phyloP scores from a whole-genome alignment of 495 filamentous ascomycete species.

The Hypoxylon intermedium region DNA sequence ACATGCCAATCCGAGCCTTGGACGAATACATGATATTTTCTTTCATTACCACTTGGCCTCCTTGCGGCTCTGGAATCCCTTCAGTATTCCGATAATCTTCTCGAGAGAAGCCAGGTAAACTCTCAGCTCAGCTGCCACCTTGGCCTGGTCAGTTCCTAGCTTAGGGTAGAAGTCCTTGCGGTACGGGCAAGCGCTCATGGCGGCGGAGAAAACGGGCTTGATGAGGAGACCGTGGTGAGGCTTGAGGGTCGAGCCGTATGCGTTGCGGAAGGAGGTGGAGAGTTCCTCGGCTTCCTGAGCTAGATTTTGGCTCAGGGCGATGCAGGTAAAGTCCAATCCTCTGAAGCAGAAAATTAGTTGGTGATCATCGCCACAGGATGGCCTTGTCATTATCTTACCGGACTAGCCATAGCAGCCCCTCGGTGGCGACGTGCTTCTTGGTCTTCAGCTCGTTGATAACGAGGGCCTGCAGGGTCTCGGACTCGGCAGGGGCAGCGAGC shows the following conservation, averaged over 20 bases:
- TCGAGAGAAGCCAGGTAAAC: conserved; percentile 78
- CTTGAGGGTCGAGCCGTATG: conserved; percentile 87
- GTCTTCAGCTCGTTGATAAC: conserved; percentile 84
- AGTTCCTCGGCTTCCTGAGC: conserved; percentile 73
- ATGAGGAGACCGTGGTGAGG: conserved; percentile 86
- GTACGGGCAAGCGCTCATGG: conserved; percentile 92
- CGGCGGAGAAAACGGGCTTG: conserved; percentile 87
- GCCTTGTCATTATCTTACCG: conserved; percentile 62
- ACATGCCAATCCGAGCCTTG: background rate
- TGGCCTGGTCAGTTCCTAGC: conserved; percentile 70
- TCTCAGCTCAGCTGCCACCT: conserved; percentile 66
- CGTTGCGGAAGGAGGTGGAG: conserved; percentile 79
- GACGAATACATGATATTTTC: background rate
- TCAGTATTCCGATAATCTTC: conserved; percentile 74
- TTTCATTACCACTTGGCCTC: conserved; percentile 71
- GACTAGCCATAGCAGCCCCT: conserved; percentile 89
- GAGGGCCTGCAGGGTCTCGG: conserved; percentile 81
- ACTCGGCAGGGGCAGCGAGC: conserved; percentile 75
- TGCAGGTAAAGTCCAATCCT: conserved; percentile 88
- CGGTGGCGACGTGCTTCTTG: conserved; percentile 82
- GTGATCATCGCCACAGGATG: background rate
- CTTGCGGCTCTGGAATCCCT: conserved; percentile 71
- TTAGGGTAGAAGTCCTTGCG: conserved; percentile 88
- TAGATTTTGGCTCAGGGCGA: conserved; percentile 81
- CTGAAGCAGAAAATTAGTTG: conserved; percentile 52